Evolutionary conservation across 1,139 yeast genomes (phyloP), one percentile per base, ranked within the genome.

Genomic region (Hemisphaericaspora xylofermentans): DNA sequence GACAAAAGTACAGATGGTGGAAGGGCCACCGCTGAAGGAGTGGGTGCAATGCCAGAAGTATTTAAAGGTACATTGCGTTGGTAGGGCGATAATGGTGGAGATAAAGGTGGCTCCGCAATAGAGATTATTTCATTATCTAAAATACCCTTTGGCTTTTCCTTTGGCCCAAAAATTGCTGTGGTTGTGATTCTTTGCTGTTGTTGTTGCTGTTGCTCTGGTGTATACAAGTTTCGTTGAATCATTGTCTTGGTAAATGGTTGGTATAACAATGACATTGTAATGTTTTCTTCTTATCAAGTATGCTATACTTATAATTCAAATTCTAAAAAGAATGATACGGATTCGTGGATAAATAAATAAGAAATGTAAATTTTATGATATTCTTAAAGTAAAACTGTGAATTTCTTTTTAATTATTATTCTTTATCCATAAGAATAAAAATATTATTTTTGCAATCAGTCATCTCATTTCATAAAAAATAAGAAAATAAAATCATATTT

Each of bases 51-150:
- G 6, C 24, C 24, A 27, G 26, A 27, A 15, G 43, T 39, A 17
- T 39, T 30, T 24, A 48, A 44, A 10, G 38, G 35, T 14, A 43
- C 45, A 33, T 43, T 48, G 43, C 70, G 56, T 39, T 73, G 80
- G 54, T 74, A 77, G 37, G 88, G 88, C 2, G 86, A 80, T 46
- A 80, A 63, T 32, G 88, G 88, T 10, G 88, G 88, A 2, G 87
- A 81, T 41, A 83, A 78, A 36, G 40, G 45, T 42, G 41, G 51
- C 17, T 21, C 33, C 12, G 16, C 30, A 12, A 28, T 14, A 28
- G 19, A 8, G 17, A 29, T 6, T 8, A 29, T n/a, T 4, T 29
- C 34, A 30, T 21, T 12, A 3, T 8, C 26, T 5, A 15, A 9
- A 33, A 4, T 7, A 19, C 28, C 35, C 18, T 33, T 22, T 7